A percentile compares a stretch with the other conserved stretches of the same genome.
These are phyloP conservation scores for Arbutus unedo DNA, from an alignment of 148 eudicot species.

Conservation along the genomic window DNA sequence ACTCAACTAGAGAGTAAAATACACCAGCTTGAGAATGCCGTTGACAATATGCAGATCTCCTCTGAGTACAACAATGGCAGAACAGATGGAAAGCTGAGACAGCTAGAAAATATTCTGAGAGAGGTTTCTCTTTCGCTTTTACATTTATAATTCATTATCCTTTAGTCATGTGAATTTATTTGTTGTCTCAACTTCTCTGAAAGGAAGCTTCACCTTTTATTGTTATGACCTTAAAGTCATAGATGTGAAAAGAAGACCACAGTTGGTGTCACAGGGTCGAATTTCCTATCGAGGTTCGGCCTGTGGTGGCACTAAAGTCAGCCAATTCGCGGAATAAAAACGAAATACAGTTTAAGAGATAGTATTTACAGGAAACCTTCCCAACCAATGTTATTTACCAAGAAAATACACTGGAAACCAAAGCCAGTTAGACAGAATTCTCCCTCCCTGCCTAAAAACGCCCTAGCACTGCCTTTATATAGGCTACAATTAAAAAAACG, in stretches of 20 bases:
- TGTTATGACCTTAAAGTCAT: not conserved
- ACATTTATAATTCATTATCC: not conserved
- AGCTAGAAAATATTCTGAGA: slow-evolving; percentile 19
- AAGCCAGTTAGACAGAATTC: too few relatives aligned
- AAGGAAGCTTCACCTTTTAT: not conserved
- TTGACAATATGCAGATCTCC: slow-evolving; percentile 24
- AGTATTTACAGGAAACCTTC: too few relatives aligned
- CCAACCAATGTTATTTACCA: too few relatives aligned
- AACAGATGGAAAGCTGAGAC: slow-evolving; percentile 24
- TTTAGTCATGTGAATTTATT: not conserved
- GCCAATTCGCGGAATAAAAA: too few relatives aligned
- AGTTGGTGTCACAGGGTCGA: not conserved
- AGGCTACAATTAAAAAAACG: too few relatives aligned
- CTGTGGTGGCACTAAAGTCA: too few relatives aligned
- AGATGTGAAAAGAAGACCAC: not conserved
- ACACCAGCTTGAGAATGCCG: slow-evolving; percentile 20
- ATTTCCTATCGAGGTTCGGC: too few relatives aligned
- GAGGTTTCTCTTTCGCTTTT: slow-evolving; percentile 18
- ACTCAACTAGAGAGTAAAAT: slow-evolving; percentile 24
- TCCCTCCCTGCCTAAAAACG: too few relatives aligned
- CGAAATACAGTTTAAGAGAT: too few relatives aligned
- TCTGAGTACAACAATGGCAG: slow-evolving; percentile 21
- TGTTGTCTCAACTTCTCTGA: not conserved
- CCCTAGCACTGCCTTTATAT: too few relatives aligned
- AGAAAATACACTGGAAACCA: too few relatives aligned